Evolutionary conservation across 305 asterid species (phyloP).

Genomic region (Fraxinus angustifolia): DNA sequence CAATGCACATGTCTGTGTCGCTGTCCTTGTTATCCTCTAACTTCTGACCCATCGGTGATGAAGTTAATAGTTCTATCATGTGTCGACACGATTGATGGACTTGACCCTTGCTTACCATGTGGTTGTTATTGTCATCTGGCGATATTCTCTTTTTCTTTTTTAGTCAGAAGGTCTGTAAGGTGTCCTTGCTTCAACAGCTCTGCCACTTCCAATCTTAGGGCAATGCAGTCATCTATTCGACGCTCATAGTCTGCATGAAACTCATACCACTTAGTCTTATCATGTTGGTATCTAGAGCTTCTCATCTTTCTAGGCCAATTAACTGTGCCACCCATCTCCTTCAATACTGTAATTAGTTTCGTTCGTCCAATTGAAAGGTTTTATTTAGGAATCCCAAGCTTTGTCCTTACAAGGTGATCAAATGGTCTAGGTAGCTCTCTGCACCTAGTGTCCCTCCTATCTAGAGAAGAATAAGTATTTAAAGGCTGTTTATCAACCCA

Average conservation of each 20-base stretch:
- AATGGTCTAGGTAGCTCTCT: neutral
- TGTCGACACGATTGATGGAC: accelerated
- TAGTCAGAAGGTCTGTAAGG: neutral
- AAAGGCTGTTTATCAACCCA: neutral
- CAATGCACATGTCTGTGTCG: neutral
- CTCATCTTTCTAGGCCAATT: neutral
- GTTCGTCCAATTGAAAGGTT: neutral
- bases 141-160: neutral
- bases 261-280: neutral
- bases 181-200: neutral
- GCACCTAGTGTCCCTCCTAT: neutral
- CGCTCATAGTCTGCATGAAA: neutral
- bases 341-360: neutral
- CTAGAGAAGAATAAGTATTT: neutral
- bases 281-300: neutral
- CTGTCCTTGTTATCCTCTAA: neutral
- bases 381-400: neutral
- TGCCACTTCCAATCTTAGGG: neutral
- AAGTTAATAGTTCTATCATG: neutral
- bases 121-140: neutral
- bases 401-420: neutral
- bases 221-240: neutral
- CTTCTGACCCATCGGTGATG: neutral
- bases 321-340: neutral
- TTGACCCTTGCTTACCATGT: neutral